Percentiles rank a stretch among this genome's conserved stretches.
Evolutionary conservation across 108 stramenopile genomes (phyloP).

Genomic region (Cyclotella sp.): DNA sequence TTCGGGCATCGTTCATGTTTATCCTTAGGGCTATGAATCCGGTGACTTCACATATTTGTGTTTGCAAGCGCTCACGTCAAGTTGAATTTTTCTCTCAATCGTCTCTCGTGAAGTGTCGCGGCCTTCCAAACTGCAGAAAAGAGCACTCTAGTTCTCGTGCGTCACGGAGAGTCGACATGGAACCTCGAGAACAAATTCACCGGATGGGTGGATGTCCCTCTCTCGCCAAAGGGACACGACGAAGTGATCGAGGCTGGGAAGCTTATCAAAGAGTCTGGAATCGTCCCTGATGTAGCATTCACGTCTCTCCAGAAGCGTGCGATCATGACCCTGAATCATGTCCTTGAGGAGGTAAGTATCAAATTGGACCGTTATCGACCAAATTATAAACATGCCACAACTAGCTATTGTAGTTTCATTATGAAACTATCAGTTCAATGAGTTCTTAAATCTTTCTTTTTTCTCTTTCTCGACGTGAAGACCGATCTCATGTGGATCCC

Average conservation of each 20-base stretch:
- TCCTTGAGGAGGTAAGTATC: conserved; percentile 70
- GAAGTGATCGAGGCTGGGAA: conserved; percentile 87
- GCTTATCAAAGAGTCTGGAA: conserved; percentile 71
- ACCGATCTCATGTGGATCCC: conserved; percentile 95
- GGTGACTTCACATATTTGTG: background rate
- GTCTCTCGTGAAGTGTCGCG: conserved; percentile 29
- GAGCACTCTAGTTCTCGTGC: conserved; percentile 83
- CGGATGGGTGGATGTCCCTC: conserved; percentile 96
- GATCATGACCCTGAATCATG: conserved; percentile 84
- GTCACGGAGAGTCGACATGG: conserved; percentile 97
- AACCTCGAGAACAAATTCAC: conserved; percentile 98
- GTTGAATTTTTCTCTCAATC: background rate
- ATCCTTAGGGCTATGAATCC: too few species aligned
- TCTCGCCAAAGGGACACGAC: conserved; percentile 89
- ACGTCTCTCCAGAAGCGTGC: conserved; percentile 94
- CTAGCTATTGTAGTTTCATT: background rate
- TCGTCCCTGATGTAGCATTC: conserved; percentile 82
- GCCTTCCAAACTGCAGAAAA: conserved; percentile 63
- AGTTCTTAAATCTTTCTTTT: background rate
- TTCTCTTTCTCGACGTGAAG: background rate
- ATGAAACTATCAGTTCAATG: background rate
- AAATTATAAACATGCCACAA: background rate
- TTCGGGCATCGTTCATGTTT: too few species aligned
- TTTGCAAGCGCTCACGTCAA: background rate
- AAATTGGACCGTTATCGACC: background rate